Conservation (phyloP, 108 stramenopile species). For the Cyclostephanos tholiformis region DNA sequence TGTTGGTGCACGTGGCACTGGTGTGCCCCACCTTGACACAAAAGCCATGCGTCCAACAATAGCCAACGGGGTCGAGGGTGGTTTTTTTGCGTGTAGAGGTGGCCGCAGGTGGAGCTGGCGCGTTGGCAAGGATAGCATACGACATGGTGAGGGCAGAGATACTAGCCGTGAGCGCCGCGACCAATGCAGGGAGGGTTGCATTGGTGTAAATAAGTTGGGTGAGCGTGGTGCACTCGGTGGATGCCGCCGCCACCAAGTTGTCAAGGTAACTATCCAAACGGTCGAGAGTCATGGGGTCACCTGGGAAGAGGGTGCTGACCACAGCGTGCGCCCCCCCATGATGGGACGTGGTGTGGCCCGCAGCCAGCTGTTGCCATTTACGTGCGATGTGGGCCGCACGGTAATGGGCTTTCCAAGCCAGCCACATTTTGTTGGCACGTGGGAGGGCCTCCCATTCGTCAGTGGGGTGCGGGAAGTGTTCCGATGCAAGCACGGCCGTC, state of each 20-base stretch:
- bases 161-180: neutral
- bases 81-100: too few species aligned
- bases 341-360: neutral
- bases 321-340: too few species aligned
- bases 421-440: too few species aligned
- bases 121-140: neutral
- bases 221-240: neutral
- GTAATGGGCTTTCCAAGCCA: too few species aligned
- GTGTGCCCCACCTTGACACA: conserved; percentile 2
- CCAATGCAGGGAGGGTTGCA: too few species aligned
- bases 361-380: neutral
- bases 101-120: too few species aligned
- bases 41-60: conserved; percentile 1
- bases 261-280: neutral
- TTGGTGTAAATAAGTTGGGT: too few species aligned
- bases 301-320: neutral
- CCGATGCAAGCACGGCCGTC: too few species aligned
- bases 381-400: too few species aligned
- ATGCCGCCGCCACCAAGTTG: neutral
- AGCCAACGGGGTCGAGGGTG: neutral
- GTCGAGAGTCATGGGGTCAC: neutral
- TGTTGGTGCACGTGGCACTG: neutral
- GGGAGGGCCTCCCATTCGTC: too few species aligned
- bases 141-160: neutral
- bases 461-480: too few species aligned